Evolutionary conservation across 1,284 basidiomycete species (phyloP), one percentile per base, ranked within the genome.

Genomic region (Marasmius sp.): DNA sequence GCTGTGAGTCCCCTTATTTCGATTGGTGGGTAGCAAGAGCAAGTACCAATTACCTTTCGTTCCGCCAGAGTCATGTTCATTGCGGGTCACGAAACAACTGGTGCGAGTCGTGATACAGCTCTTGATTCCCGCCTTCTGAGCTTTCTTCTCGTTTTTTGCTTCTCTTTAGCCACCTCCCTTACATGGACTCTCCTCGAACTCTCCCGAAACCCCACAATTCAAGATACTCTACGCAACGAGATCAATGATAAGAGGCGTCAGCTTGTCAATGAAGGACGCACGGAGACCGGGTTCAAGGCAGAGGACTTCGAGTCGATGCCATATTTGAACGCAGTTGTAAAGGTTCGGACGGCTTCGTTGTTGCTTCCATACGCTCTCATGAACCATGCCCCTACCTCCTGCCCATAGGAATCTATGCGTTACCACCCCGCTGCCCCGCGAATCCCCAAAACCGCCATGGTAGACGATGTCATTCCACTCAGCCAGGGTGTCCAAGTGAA

Each of bases 381-480:
- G 59, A 11, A 3, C 11, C 10, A 33, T 57, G 33, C 34, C 27
- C 51, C 33, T 37, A 36, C 54, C 50, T 2, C 5, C 27, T 27
- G 27, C 27, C 27, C 27, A 5, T 27, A 78, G 74, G 81, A 83
- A 65, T 68, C 74, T 0, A 70, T 81, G 16, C 72, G 81, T 1
- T 66, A 75, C 55, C 74, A 79, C 59, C 72, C 79, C 0, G 73
- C 77, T 6, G 72, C 72, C 6, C 62, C 68, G 10, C 55, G 69
- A 18, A 70, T 76, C 8, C 60, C 66, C 11, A 71, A 78, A 14
- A 61, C 67, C 1, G 74, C 80, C 0, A 60, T 60, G 0, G 62
- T 69, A 47, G 79, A 81, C 63, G 77, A 79, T 57, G 65, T 78
- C n/a, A 70, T 82, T 16, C 80, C 80, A 0, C 72, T 82, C 5